These are phyloP conservation scores for Candida michaelii DNA, from an alignment of 805 yeast species.

Conservation along the genomic window DNA sequence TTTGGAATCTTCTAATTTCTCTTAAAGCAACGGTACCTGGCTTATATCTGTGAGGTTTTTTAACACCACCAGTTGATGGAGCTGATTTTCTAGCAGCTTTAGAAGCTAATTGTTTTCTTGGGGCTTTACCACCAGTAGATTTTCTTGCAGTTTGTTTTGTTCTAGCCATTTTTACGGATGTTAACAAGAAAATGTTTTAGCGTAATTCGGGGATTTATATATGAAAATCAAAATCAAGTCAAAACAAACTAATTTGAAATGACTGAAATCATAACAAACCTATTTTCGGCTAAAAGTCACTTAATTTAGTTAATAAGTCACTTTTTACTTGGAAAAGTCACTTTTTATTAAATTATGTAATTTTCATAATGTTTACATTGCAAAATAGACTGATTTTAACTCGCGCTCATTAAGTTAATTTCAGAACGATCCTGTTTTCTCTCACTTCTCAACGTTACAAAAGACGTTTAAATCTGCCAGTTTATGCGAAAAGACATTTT, in stretches of 20 bases:
- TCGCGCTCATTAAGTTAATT: constrained; percentile 1
- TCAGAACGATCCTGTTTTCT: neutral
- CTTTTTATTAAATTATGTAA: constrained; percentile 1
- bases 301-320: neutral
- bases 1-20: constrained; percentile 52
- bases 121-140: constrained; percentile 53
- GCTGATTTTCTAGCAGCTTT: constrained; percentile 54
- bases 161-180: constrained; percentile 59
- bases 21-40: constrained; percentile 54
- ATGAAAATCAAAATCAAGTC: constrained; percentile 99
- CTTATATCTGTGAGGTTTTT: constrained; percentile 53
- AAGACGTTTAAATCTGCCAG: neutral
- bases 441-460: neutral
- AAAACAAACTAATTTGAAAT: constrained; percentile 99
- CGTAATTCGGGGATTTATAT: constrained; percentile 99
- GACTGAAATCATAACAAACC: constrained; percentile 77
- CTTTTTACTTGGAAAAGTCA: constrained; percentile 4
- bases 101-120: constrained; percentile 52
- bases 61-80: constrained; percentile 51
- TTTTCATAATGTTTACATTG: neutral
- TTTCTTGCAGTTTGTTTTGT: constrained; percentile 52
- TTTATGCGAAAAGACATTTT: constrained; percentile 2
- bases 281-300: constrained; percentile 4
- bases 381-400: neutral
- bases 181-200: constrained; percentile 68